Evolutionary conservation across 1,139 yeast genomes (phyloP).

Genomic region (Magnusiomyces fungicola): DNA sequence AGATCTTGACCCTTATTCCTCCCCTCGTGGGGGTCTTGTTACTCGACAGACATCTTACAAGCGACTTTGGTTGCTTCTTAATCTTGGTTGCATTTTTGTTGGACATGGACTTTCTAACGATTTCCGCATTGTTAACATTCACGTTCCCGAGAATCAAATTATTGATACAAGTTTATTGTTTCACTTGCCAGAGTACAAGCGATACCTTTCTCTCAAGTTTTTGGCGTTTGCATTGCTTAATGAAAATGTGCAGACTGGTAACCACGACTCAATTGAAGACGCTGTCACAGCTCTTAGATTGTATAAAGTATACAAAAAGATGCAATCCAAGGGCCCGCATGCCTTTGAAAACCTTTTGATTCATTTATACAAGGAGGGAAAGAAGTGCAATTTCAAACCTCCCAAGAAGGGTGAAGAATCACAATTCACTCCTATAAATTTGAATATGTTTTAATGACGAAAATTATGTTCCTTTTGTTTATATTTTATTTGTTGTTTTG

Average conservation of each 20-base stretch:
- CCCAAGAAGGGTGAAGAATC: constrained; percentile 31
- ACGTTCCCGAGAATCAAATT: constrained; percentile 78
- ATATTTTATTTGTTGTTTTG: too few relatives aligned
- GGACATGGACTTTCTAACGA: constrained; percentile 94
- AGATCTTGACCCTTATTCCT: constrained; percentile 66
- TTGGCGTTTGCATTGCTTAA: constrained; percentile 72
- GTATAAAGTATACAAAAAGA: constrained; percentile 62
- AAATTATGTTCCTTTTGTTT: too few relatives aligned
- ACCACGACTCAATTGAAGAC: constrained; percentile 96
- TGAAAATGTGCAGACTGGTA: constrained; percentile 78
- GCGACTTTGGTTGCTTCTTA: constrained; percentile 78
- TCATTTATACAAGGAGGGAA: constrained; percentile 71
- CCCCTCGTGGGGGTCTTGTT: constrained; percentile 60
- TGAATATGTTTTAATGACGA: too few relatives aligned
- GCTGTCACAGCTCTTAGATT: constrained; percentile 78
- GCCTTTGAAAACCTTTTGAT: constrained; percentile 55
- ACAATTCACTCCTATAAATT: neutral
- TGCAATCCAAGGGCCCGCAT: constrained; percentile 39
- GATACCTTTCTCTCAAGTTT: constrained; percentile 83
- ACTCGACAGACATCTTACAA: constrained; percentile 80
- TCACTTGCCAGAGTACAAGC: constrained; percentile 58
- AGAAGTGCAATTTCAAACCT: constrained; percentile 49
- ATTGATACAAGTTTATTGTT: constrained; percentile 83
- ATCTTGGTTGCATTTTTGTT: constrained; percentile 83
- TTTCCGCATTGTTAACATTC: constrained; percentile 80